phyloP scores from a whole-genome alignment of 495 filamentous ascomycete genomes.

The Penicillium parvum region DNA sequence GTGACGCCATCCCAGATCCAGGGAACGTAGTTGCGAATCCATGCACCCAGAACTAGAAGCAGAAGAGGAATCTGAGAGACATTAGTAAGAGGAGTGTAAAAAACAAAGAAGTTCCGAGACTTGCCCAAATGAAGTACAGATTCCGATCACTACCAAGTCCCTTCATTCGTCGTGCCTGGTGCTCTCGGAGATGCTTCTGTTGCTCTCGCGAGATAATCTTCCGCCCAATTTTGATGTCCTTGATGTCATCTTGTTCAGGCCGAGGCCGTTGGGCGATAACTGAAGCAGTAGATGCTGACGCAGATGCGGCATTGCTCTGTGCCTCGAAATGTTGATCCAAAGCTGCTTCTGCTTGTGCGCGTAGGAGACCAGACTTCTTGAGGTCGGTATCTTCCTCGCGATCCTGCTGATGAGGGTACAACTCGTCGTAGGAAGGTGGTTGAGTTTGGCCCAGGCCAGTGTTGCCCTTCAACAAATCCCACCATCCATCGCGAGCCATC shows the following conservation, averaged over 20 bases:
- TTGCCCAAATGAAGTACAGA: constrained; percentile 83
- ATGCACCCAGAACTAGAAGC: constrained; percentile 58
- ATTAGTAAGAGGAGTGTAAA: constrained; percentile 21
- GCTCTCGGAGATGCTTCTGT: constrained; percentile 64
- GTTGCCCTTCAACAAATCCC: constrained; percentile 57
- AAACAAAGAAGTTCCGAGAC: constrained; percentile 18
- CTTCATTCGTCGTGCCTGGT: constrained; percentile 72
- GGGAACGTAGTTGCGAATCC: constrained; percentile 58
- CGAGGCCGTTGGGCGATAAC: constrained; percentile 40
- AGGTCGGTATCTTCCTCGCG: constrained; percentile 43
- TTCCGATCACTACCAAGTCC: constrained; percentile 69
- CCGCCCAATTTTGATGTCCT: constrained; percentile 42
- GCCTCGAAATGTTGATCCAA: constrained; percentile 64
- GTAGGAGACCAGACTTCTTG: constrained; percentile 58
- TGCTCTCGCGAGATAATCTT: constrained; percentile 62
- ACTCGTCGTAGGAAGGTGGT: constrained; percentile 77
- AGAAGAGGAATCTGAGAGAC: constrained; percentile 43
- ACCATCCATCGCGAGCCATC: constrained; percentile 58
- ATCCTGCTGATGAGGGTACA: constrained; percentile 58
- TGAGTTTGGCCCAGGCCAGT: constrained; percentile 39
- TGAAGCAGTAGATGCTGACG: constrained; percentile 10
- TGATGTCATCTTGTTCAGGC: constrained; percentile 33
- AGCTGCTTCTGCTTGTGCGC: constrained; percentile 60
- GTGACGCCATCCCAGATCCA: constrained; percentile 46
- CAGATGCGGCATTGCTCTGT: constrained; percentile 41